Evolutionary conservation across 805 yeast species (phyloP), one percentile per base, ranked within the genome.

Genomic region (Candida orba): DNA sequence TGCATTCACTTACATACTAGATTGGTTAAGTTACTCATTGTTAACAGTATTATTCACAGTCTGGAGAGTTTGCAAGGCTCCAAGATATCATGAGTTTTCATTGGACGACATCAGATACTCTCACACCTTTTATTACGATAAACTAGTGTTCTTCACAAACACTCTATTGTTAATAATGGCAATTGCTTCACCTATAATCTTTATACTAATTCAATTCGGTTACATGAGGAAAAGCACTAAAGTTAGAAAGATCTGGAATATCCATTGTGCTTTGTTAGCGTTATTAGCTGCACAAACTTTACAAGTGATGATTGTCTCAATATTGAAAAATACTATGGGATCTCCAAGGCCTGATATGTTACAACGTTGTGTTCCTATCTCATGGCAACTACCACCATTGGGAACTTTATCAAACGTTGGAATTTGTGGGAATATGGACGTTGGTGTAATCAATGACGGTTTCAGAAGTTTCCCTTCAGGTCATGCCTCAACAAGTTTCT

Each of bases 381-480:
- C 57, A 0, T 55, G 50, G 34, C 60, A 46, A 24, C 48, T 67
- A 4, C 70, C 72, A 8, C 48, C 53, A 9, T 52, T 57, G 17
- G 64, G 66, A 32, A 56, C 64, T 0, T 49, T 76, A 48, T 71
- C 70, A 15, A 66, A 60, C 39, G 75, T 76, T 23, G 71, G 65
- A 12, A 69, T 72, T 1, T 78, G 82, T 53, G 63, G 73, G 1
- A 65, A 71, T 23, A 53, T 57, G 1, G 53, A 72, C 40, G 20
- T 54, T 4, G 52, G 47, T 14, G 44, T 64, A 4, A 54, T 77
- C 17, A 54, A 59, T 52, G 80, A 76, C 52, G 82, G 81, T 1
- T 72, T 75, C 53, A 65, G 79, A 49, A 72, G 78, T 24, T 75
- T 79, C 39, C 82, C 82, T 2, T 73, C 78, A 39, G 82, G 80